Percentiles rank a stretch among this genome's conserved stretches.
Evolutionary conservation across 805 yeast species (phyloP).

Genomic region (Kazachstania africana): DNA sequence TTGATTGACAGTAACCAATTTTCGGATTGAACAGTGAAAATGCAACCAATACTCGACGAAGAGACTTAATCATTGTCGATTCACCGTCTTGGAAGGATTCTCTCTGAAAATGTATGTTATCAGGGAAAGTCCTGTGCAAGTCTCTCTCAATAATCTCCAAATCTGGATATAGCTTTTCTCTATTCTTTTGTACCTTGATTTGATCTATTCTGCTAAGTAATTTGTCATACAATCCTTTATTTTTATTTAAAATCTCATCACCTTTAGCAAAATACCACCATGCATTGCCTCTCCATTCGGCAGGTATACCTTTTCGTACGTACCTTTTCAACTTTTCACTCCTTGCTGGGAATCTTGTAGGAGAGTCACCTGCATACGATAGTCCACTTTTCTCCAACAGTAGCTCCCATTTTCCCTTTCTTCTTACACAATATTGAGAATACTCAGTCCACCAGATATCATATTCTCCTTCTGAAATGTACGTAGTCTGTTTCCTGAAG

Average conservation of each 20-base stretch:
- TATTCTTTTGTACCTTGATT: conserved; percentile 4
- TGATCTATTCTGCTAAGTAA: conserved; percentile 51
- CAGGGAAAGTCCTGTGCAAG: conserved; percentile 89
- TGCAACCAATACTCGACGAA: conserved; percentile 72
- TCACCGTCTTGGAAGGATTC: conserved; percentile 30
- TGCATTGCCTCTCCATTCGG: conserved; percentile 94
- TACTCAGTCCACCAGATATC: conserved; percentile 69
- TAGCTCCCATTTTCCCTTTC: conserved; percentile 68
- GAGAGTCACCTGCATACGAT: conserved; percentile 34
- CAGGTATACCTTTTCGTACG: conserved; percentile 86
- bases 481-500: conserved; percentile 55
- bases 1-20: conserved; percentile 92
- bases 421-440: conserved; percentile 44
- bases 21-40: conserved; percentile 79
- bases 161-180: conserved; percentile 30
- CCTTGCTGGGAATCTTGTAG: conserved; percentile 62
- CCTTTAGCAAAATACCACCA: conserved; percentile 96
- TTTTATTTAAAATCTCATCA: conserved; percentile 52
- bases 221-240: conserved; percentile 63
- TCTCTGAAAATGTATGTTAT: conserved; percentile 66
- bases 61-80: conserved; percentile 51
- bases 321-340: conserved; percentile 71
- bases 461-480: conserved; percentile 43
- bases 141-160: conserved; percentile 92
- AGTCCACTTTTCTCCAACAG: conserved; percentile 63